Percentiles rank a stretch among this genome's conserved stretches.
These are phyloP conservation scores for Ganoderma boninense DNA, from an alignment of 1,284 basidiomycete genomes.

Conservation along the genomic window DNA sequence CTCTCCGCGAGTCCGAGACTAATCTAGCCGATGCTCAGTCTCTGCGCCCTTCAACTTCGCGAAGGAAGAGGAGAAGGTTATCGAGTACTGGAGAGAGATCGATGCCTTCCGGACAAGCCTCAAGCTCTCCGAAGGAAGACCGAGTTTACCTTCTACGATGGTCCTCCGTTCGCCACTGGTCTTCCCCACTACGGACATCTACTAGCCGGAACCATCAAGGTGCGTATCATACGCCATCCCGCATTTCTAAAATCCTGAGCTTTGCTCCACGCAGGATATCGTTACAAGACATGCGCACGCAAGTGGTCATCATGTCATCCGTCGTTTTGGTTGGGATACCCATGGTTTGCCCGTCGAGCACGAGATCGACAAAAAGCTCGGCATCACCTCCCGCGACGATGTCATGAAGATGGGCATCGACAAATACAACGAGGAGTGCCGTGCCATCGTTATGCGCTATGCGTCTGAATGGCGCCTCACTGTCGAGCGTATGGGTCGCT, in stretches of 20 bases:
- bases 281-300: conserved; percentile 96
- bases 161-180: conserved; percentile 97
- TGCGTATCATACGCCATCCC: conserved; percentile 44
- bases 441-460: conserved; percentile 98
- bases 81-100: conserved; percentile 95
- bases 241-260: not conserved
- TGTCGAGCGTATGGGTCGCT: conserved; percentile 98
- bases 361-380: conserved; percentile 98
- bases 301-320: conserved; percentile 93
- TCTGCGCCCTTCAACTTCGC: conserved; percentile 87
- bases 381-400: conserved; percentile 93
- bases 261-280: conserved; percentile 73
- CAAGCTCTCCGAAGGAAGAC: conserved; percentile 90
- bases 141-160: conserved; percentile 96
- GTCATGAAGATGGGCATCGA: conserved; percentile 97
- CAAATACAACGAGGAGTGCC: conserved; percentile 97
- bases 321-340: conserved; percentile 99
- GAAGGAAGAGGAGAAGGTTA: conserved; percentile 92
- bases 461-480: conserved; percentile 93
- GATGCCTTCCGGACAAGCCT: conserved; percentile 97
- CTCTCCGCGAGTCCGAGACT: not conserved
- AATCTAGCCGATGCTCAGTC: conserved; percentile 51
- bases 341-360: conserved; percentile 99
- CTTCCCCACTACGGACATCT: conserved; percentile 97
- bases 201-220: conserved; percentile 95